Base-by-base conservation (phyloP, 2,329 filamentous ascomycete species). In the Trichophyton simii region DNA sequence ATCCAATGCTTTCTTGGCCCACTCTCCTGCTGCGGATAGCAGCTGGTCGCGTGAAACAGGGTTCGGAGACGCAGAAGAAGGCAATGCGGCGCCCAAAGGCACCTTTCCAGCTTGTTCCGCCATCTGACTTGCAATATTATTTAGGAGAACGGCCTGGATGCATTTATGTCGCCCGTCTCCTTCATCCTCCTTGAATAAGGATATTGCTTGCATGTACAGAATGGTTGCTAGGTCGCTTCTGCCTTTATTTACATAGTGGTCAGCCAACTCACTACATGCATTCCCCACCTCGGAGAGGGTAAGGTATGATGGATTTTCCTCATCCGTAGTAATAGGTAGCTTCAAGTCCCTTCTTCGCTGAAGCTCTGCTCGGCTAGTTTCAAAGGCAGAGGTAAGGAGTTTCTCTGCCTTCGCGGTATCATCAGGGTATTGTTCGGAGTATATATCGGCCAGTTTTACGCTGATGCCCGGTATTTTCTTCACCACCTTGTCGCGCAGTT, bases 401-500 rank as follows among this genome's bases (percentile, higher is more conserved):
- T 87, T 85, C 68, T 95, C 89, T 0, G 90, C 89, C 61, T 83
- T 82, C 41, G 91, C 85, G 1, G 82, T 78, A 60, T 95, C 82
- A 59, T 88, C 80, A 11, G 96, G 82, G 69, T 91, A 86, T 60
- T 88, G 83, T 63, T 87, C 84, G 3, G 86, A 81, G 73, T 95
- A 96, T 7, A 96, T 77, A 67, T 91, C 87, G 36, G 88, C 91
- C 5, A 97, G 80, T 76, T 96, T 96, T 61, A 94, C 84, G 66
- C 85, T 85, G 42, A 92, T 85, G 20, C 84, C 85, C 42, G 96
- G 83, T 2, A 85, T 82, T 71, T 88, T 91, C 64, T 83, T 84
- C 62, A 65, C 63, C 22, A 62, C 65, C 67, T 82, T 82, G 15
- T 75, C 77, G 74, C 81, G 84, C 9, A 81, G 68, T 25, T 78